Base-by-base conservation (phyloP, 805 yeast species). In the Spathaspora arborariae region DNA sequence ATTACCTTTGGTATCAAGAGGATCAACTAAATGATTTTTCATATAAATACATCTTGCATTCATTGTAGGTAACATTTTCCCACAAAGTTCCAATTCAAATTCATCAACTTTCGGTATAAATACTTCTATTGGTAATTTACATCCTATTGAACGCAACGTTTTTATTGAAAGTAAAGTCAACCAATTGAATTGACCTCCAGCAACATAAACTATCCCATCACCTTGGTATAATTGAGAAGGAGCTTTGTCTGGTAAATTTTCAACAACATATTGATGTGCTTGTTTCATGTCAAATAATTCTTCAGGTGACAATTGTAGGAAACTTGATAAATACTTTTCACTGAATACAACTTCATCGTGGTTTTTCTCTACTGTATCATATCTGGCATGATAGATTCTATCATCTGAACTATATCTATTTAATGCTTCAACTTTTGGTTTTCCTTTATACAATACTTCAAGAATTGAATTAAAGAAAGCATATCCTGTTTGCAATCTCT, bases 111-210 rank as follows among this genome's bases (percentile, higher is more conserved):
- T 75, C 7, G 96, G 95, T 52, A 90, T 80, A 53, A 88, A 76
- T 8, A 90, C 85, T 69, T 90, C 97, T 18, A 90, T 81, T 0
- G 97, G 96, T 33, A 85, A 64, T 11, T 72, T 74, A 2, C 86
- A 80, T 2, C 92, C 89, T 6, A 76, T 68, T 35, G 81, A 78
- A 56, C 96, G 70, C 43, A 89, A 63, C 50, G 83, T 75, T 55
- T 78, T 78, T 45, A 88, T 76, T 8, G 88, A 80, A 20, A 85
- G 67, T 35, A 85, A 65, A 4, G 88, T 80, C 55, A 84, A 72
- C 76, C 92, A 84, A 51, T 86, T 81, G 63, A 81, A 85, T 54
- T 78, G 78, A 2, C 91, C 94, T 38, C 96, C 96, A 30, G 92
- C 95, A 22, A 87, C 90, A 56, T 74, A 81, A 21, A 79, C 92